phyloP scores from a whole-genome alignment of 306 rosid genomes.

The Cucumis melo region DNA sequence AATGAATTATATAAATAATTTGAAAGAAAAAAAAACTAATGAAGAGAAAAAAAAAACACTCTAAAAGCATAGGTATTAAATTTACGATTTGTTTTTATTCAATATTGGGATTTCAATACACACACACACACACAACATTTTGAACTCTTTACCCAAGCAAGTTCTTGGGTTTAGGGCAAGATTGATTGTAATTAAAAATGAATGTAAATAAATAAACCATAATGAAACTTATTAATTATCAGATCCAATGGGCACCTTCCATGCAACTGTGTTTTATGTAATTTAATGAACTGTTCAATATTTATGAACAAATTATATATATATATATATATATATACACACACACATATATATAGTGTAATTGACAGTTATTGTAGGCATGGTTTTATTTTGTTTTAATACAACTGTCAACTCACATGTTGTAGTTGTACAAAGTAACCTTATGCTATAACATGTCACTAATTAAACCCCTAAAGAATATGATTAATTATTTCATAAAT shows the following conservation, averaged over 20 bases:
- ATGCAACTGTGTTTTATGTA: neutral
- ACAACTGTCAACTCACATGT: conserved; percentile 1
- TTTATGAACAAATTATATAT: neutral
- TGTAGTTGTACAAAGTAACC: neutral
- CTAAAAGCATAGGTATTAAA: no score
- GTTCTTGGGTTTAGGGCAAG: neutral
- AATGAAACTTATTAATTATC: neutral
- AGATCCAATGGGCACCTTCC: neutral
- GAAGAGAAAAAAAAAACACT: no score
- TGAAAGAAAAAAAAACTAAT: no score
- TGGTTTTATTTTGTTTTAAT: neutral
- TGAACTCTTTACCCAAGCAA: no score
- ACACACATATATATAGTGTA: neutral
- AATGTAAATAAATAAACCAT: neutral
- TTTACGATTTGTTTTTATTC: no score
- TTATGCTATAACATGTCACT: neutral
- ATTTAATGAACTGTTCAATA: neutral
- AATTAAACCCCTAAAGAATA: neutral
- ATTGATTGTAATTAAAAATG: neutral
- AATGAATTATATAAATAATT: no score
- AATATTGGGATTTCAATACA: no score
- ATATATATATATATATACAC: no score
- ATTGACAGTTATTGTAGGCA: neutral
- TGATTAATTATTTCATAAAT: neutral
- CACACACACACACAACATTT: no score